Percentiles rank a stretch among this genome's conserved stretches.
Conservation (phyloP, 306 rosid species). For the Dalbergia cochinchinensis region DNA sequence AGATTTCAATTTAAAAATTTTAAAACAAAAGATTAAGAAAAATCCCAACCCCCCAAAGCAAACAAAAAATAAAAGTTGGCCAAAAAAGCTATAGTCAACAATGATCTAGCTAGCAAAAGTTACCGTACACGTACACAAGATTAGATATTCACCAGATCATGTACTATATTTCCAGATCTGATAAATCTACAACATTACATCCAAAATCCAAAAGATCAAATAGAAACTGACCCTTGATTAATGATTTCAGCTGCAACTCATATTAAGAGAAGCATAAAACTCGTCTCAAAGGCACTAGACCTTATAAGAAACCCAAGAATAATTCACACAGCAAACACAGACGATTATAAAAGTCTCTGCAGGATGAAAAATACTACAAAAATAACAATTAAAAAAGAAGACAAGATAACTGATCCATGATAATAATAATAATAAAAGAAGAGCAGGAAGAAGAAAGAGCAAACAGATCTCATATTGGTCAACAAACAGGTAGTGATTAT, state of each 20-base stretch:
- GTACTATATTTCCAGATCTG: slow-evolving; percentile 48
- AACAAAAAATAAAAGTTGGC: not conserved
- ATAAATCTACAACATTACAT: slow-evolving; percentile 26
- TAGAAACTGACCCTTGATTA: not conserved
- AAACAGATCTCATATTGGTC: slow-evolving; percentile 41
- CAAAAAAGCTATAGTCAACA: slow-evolving; percentile 5
- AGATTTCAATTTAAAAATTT: not conserved
- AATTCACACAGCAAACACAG: not conserved
- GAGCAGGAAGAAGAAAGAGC: not conserved
- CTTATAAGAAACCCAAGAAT: slow-evolving; percentile 2
- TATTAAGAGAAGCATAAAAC: not conserved
- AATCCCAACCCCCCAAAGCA: not conserved
- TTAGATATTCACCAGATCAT: slow-evolving; percentile 41
- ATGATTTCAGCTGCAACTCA: not conserved
- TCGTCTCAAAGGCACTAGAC: not conserved
- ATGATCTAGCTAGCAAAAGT: slow-evolving; percentile 26
- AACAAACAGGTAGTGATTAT: not conserved
- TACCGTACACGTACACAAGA: slow-evolving; percentile 36
- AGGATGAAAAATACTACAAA: slow-evolving; percentile 18
- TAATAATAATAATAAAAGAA: not conserved
- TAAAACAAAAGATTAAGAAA: slow-evolving; percentile 7
- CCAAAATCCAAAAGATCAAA: slow-evolving; percentile 17
- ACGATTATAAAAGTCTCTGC: not conserved
- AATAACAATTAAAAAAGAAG: not conserved
- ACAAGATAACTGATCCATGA: not conserved